Evolutionary conservation across 306 rosid species (phyloP), one percentile per base, ranked within the genome.

Genomic region (Delonix regia): DNA sequence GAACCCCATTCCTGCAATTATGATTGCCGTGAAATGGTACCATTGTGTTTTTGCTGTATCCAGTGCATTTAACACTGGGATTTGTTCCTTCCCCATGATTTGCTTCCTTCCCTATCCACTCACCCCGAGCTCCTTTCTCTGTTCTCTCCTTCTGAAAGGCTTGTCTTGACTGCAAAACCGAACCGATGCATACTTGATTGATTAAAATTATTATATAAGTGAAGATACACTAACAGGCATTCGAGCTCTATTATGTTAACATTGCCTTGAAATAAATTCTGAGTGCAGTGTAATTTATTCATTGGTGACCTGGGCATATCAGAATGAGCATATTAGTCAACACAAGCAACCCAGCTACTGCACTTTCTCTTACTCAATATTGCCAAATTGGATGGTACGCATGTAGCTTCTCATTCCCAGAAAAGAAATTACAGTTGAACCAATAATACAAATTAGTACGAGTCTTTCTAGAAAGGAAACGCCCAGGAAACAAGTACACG

Each of bases 1-100:
- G 74, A 93, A 93, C 6, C 97, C 97, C 97, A 93, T 93, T 78
- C 96, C 97, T 25, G 97, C 92, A 27, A 93, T 81, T 34, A 93
- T 41, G 67, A 90, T 93, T 67, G 97, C 97, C 4, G 94, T 92
- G 71, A 92, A 92, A 70, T 92, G 97, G 49, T 92, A 92, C 95
- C 93, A 87, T 84, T 90, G 93, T 74, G 96, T 90, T 82, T 90
- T 90, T 1, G 96, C 96, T 18, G 76, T 82, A 76, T 93, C 97
- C 16, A 93, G 89, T 5, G 94, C 92, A 60, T 85, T 90, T 1
- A 93, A 79, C 38, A 93, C 97, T 60, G 89, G 81, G 39, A 86
- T 63, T 76, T 85, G 89, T 4, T 87, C 91, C 41, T 51, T 85
- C 0, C 87, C 90, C 97, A 93, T 93, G 41, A 28, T 52, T 57